Percentiles rank a stretch among this genome's conserved stretches.
Evolutionary conservation across 352 stramenopile genomes (phyloP).

Genomic region (Globisporangium megalacanthum): DNA sequence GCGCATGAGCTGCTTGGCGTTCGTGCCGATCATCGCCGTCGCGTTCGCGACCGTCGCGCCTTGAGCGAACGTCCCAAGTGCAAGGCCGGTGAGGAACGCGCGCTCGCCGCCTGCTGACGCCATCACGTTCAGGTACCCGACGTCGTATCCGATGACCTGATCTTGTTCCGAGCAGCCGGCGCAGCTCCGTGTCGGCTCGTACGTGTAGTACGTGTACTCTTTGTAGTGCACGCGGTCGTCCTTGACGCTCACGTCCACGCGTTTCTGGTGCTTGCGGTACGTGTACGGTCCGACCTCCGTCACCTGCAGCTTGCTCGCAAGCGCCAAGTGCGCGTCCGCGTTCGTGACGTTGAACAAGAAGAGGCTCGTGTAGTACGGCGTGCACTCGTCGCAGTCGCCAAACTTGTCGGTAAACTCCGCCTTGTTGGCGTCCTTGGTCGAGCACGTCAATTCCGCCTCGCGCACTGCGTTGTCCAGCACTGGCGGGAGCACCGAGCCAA

Average conservation of each 20-base stretch:
- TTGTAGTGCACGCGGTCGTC: constrained; percentile 63
- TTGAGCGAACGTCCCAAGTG: constrained; percentile 39
- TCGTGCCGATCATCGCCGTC: constrained; percentile 21
- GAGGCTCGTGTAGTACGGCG: constrained; percentile 63
- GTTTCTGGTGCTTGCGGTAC: constrained; percentile 59
- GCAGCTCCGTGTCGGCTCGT: constrained; percentile 39
- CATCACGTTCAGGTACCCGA: constrained; percentile 68
- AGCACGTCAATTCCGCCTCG: constrained; percentile 34
- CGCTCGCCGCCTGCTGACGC: constrained; percentile 50
- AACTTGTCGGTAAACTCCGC: constrained; percentile 47
- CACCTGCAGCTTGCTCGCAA: constrained; percentile 48
- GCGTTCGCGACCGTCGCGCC: constrained; percentile 16
- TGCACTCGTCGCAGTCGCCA: constrained; percentile 72
- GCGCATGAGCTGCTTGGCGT: constrained; percentile 60
- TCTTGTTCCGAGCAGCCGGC: constrained; percentile 49
- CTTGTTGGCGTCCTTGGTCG: constrained; percentile 27
- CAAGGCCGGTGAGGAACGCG: constrained; percentile 41
- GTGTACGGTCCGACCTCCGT: constrained; percentile 65
- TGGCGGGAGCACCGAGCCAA: constrained; percentile 40
- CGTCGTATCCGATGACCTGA: constrained; percentile 49
- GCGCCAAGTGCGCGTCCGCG: constrained; percentile 47
- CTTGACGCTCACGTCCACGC: constrained; percentile 53
- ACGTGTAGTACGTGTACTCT: constrained; percentile 75
- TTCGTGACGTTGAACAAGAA: constrained; percentile 79
- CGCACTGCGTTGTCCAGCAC: constrained; percentile 47